Base-by-base conservation (phyloP, 1,284 basidiomycete genomes). In the Entoloma clypeatum region DNA sequence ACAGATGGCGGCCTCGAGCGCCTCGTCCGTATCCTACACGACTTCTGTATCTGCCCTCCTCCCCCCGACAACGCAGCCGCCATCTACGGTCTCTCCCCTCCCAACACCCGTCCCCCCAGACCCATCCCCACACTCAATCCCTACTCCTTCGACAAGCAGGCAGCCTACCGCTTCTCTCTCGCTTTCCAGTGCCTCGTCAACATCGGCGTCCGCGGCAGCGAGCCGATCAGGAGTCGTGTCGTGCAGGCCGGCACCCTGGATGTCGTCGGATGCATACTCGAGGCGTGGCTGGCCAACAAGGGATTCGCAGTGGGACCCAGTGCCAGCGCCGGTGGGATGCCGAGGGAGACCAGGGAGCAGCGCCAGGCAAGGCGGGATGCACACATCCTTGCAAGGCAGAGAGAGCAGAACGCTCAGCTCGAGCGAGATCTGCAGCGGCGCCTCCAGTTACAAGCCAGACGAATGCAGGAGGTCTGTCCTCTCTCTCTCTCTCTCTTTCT, bases 141-240 rank as follows among this genome's bases (percentile, higher is more conserved):
- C 2, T 74, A 73, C 43, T 64, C 65, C 2, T 86, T 81, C 51
- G 89, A 93, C 64, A 88, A 87, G 48, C 84, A 89, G 54, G 84
- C 89, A 28, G 86, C 88, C 0, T 85, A 90, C 50, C 79, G 87
- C 7, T 95, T 95, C 60, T 85, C 83, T 0, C 78, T 95, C 39
- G 95, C 95, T 0, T 96, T 99, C 60, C 94, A 98, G 59, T 97
- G 92, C 59, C 85, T 98, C 32, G 93, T 96, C 53, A 98, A 99
- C 64, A 93, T 99, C 53, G 95, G 96, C 33, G 94, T 99, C 0
- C 75, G 95, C 26, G 96, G 96, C n/a, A 91, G 83, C 50, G 95
- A 99, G 62, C 77, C 80, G 18, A 93, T 95, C 53, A 75, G 95
- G 30, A 89, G 87, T 41, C 75, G 94, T 3, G 94, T 99, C 14